Evolutionary conservation across 2,329 filamentous ascomycete genomes (phyloP), one percentile per base, ranked within the genome.

Genomic region (Elsinoe ampelina): DNA sequence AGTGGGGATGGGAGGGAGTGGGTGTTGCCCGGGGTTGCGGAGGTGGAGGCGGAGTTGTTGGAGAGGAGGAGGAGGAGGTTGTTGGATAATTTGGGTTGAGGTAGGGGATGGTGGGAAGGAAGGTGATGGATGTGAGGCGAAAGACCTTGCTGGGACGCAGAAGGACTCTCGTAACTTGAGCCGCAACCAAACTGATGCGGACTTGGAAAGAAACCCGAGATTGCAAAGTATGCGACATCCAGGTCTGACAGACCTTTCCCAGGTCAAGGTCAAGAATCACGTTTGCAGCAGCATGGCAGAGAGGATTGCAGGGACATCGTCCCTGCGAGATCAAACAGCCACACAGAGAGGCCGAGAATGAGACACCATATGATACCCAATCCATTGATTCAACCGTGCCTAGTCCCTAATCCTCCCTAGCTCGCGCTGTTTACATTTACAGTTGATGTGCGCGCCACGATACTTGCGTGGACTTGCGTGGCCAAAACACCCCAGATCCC

Each of bases 41-140:
- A 97, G 69, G 92, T 97, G n/a, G 89, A 96, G 72, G 83, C 91
- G 67, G 93, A 97, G 72, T 74, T 98, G 63, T 80, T 98, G 56
- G 90, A 96, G 63, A 80, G 92, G 72, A 81, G 91, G 72, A 83
- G 89, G 69, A 81, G 85, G 71, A 89, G 85, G 70, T 74, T 98
- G 60, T 73, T 98, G 63, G 89, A 96, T 65, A 92, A 93, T 73
- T 78, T 95, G 57, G 75, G 73, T 54, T 77, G 67, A 61, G 26
- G 26, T 8, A 30, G 26, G 26, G 26, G 26, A 7, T 8, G 26
- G 26, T 8, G 26, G 26, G 26, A 30, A 8, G 26, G 26, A 30
- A 8, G 7, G 26, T 30, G 26, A 30, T 30, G 7, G 8, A 30
- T 30, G 7, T 30, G 26, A 39, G 36, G 36, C 13, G 36, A 39